A percentile compares a stretch with the other conserved stretches of the same genome.
Evolutionary conservation across 1,284 basidiomycete species (phyloP).

Genomic region (Austroboletus niveus): DNA sequence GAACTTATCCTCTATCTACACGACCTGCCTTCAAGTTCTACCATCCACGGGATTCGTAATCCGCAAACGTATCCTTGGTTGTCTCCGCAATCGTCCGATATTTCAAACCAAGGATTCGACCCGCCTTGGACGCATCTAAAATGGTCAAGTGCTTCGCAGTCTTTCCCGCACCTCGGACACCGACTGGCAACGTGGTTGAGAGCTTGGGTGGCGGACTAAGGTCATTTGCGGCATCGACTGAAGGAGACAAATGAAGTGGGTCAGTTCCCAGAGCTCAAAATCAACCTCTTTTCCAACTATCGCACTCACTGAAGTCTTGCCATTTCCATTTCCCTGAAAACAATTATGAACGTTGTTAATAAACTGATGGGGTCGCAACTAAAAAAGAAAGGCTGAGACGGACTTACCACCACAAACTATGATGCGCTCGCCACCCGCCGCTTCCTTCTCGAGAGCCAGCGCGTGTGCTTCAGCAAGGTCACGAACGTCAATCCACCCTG

Average conservation of each 20-base stretch:
- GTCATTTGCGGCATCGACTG: slow-evolving; percentile 32
- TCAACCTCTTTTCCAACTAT: background rate
- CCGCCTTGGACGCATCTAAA: slow-evolving; percentile 40
- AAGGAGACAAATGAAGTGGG: background rate
- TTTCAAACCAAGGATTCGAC: slow-evolving; percentile 44
- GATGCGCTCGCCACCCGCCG: slow-evolving; percentile 63
- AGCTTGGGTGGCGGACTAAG: slow-evolving; percentile 21
- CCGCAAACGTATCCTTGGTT: slow-evolving; percentile 41
- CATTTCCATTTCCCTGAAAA: slow-evolving; percentile 28
- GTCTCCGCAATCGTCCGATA: slow-evolving; percentile 44
- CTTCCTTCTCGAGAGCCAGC: slow-evolving; percentile 48
- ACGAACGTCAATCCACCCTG: slow-evolving; percentile 33
- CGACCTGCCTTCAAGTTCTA: slow-evolving; percentile 6
- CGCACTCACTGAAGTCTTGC: slow-evolving; percentile 31
- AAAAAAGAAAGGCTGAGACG: background rate
- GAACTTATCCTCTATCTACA: too few relatives aligned
- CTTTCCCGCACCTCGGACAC: slow-evolving; percentile 37
- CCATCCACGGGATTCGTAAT: slow-evolving; percentile 40
- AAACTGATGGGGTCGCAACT: background rate
- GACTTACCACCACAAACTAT: slow-evolving; percentile 41
- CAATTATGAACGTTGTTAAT: background rate
- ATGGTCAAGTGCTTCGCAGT: slow-evolving; percentile 32
- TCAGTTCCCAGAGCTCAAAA: background rate
- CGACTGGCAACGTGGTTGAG: slow-evolving; percentile 18
- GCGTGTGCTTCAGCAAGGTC: slow-evolving; percentile 61